Evolutionary conservation across 1,284 basidiomycete genomes (phyloP).

Genomic region (Ceratobasidium sp.): DNA sequence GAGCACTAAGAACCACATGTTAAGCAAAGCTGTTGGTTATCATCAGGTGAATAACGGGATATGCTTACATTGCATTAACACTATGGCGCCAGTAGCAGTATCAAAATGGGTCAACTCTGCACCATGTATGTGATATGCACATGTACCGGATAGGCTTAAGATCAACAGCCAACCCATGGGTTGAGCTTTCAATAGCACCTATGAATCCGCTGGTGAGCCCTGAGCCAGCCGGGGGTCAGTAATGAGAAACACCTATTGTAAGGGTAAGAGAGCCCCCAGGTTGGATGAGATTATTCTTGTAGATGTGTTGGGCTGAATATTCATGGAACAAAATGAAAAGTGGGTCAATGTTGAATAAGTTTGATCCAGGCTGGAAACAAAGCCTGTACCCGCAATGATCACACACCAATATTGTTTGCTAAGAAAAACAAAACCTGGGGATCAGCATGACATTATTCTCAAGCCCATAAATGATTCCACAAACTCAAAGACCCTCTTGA

Average conservation of each 20-base stretch:
- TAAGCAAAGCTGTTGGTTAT: no score
- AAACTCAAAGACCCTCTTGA: background rate
- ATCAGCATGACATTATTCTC: background rate
- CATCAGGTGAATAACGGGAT: no score
- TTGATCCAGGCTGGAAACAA: background rate
- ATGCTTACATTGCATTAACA: constrained; percentile 21
- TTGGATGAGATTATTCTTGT: background rate
- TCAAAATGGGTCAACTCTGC: background rate
- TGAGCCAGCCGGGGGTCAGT: background rate
- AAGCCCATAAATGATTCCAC: background rate
- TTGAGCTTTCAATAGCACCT: constrained; percentile 12
- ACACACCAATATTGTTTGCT: constrained; percentile 15
- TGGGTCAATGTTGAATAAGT: background rate
- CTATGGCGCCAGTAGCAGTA: background rate
- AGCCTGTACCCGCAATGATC: constrained; percentile 11
- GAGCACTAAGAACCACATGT: background rate
- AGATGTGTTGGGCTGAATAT: constrained; percentile 9
- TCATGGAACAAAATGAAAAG: background rate
- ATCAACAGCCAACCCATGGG: constrained; percentile 10
- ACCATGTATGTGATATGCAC: background rate
- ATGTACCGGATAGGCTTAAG: constrained; percentile 24
- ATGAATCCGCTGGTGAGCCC: background rate
- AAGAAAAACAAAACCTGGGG: background rate
- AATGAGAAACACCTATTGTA: background rate
- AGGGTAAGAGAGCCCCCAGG: constrained; percentile 1